Conservation (phyloP, 257 asterid genomes). For the Solanum habrochaites region DNA sequence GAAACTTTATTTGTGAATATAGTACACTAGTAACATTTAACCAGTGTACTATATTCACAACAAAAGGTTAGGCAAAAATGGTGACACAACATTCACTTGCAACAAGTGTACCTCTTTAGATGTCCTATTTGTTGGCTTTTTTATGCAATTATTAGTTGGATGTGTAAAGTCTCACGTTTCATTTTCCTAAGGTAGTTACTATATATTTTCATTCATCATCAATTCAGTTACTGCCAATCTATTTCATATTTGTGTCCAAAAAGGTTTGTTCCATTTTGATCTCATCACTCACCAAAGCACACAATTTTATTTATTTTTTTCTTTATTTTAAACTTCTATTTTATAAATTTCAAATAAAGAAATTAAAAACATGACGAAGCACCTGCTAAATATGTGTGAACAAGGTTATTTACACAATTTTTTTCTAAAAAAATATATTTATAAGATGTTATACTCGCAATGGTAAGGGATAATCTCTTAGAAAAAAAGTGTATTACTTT, state of each 20-base stretch:
- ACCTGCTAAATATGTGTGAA: not conserved
- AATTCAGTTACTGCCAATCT: not conserved
- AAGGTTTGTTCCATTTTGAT: not conserved
- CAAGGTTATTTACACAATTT: not conserved
- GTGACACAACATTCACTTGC: not conserved
- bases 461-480: not conserved
- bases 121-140: not conserved
- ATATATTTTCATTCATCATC: not conserved
- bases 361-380: not conserved
- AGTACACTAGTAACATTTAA: not conserved
- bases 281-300: not conserved
- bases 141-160: not conserved
- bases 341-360: not conserved
- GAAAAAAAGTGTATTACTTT: accelerated
- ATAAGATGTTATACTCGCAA: not conserved
- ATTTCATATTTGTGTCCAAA: not conserved
- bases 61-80: not conserved
- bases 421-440: too few relatives aligned
- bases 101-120: not conserved
- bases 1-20: too few relatives aligned
- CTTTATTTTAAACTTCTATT: not conserved
- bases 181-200: not conserved
- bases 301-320: not conserved
- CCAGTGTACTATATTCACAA: not conserved
- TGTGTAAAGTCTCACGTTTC: not conserved